phyloP scores from a whole-genome alignment of 805 yeast genomes.

The Ogataea ramenticola region DNA sequence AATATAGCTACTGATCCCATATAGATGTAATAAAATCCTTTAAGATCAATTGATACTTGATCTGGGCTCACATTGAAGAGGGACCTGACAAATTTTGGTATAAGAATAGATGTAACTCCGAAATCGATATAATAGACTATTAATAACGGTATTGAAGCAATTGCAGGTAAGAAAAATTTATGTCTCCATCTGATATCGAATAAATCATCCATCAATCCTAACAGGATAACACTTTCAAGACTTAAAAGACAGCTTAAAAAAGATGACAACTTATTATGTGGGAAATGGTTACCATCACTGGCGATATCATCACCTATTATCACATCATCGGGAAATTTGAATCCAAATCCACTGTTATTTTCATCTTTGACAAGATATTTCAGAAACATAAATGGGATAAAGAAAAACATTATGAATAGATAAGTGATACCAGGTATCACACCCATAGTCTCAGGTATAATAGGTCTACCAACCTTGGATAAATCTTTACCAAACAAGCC shows the following conservation, averaged over 20 bases:
- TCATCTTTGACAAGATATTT: slow-evolving; percentile 50
- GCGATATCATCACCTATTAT: background rate
- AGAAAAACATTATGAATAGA: slow-evolving; percentile 69
- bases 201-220: slow-evolving; percentile 90
- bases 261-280: slow-evolving; percentile 77
- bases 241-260: slow-evolving; percentile 81
- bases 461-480: slow-evolving; percentile 66
- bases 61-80: slow-evolving; percentile 29
- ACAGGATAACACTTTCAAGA: slow-evolving; percentile 70
- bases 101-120: slow-evolving; percentile 79
- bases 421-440: slow-evolving; percentile 78
- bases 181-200: slow-evolving; percentile 97
- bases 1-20: slow-evolving; percentile 91
- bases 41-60: slow-evolving; percentile 62
- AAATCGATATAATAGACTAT: slow-evolving; percentile 91
- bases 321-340: slow-evolving; percentile 29
- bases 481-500: slow-evolving; percentile 86
- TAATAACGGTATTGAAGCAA: slow-evolving; percentile 86
- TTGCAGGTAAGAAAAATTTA: slow-evolving; percentile 90
- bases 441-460: slow-evolving; percentile 90
- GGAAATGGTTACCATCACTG: slow-evolving; percentile 34
- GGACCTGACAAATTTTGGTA: slow-evolving; percentile 61
- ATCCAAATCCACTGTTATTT: slow-evolving; percentile 52
- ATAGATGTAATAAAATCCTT: slow-evolving; percentile 72
- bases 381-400: slow-evolving; percentile 83